Percentiles rank a stretch among this genome's conserved stretches.
phyloP scores from a whole-genome alignment of 805 yeast genomes.

The Danielia oregonensis region DNA sequence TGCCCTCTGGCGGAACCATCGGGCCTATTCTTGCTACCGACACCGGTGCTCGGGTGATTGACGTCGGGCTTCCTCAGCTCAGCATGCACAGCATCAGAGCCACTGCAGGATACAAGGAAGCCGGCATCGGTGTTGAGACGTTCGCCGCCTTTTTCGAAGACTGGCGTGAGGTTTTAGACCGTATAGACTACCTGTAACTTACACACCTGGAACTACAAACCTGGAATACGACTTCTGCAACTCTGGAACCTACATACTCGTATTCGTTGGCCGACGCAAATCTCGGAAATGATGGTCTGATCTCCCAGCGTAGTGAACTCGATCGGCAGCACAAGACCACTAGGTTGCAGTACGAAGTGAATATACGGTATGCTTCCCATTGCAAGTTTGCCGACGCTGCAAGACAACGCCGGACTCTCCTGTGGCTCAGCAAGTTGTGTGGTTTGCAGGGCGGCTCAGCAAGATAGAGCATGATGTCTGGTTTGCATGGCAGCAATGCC shows the following conservation, averaged over 20 bases:
- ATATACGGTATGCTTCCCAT: too few relatives aligned
- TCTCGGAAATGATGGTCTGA: too few relatives aligned
- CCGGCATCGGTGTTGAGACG: slow-evolving; percentile 33
- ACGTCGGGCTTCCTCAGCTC: slow-evolving; percentile 40
- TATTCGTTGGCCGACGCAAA: background rate
- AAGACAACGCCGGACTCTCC: too few relatives aligned
- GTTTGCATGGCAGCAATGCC: too few relatives aligned
- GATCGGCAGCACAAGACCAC: too few relatives aligned
- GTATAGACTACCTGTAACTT: slow-evolving; percentile 8
- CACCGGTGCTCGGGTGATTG: slow-evolving; percentile 36
- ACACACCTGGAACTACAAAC: too few relatives aligned
- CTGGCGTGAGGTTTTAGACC: slow-evolving; percentile 18
- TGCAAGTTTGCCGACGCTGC: too few relatives aligned
- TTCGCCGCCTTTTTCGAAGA: slow-evolving; percentile 28
- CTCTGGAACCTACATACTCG: background rate
- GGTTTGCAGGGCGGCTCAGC: too few relatives aligned
- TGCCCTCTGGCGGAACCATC: slow-evolving; percentile 41
- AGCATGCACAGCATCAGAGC: slow-evolving; percentile 42
- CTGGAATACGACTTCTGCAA: background rate
- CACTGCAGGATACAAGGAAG: slow-evolving; percentile 35
- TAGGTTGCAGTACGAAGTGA: too few relatives aligned
- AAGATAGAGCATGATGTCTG: too few relatives aligned
- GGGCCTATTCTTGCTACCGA: slow-evolving; percentile 38
- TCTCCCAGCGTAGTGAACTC: too few relatives aligned
- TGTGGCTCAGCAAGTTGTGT: too few relatives aligned